Percentiles rank a stretch among this genome's conserved stretches.
Conservation (phyloP, 805 yeast genomes). For the Nakazawaea holstii region DNA sequence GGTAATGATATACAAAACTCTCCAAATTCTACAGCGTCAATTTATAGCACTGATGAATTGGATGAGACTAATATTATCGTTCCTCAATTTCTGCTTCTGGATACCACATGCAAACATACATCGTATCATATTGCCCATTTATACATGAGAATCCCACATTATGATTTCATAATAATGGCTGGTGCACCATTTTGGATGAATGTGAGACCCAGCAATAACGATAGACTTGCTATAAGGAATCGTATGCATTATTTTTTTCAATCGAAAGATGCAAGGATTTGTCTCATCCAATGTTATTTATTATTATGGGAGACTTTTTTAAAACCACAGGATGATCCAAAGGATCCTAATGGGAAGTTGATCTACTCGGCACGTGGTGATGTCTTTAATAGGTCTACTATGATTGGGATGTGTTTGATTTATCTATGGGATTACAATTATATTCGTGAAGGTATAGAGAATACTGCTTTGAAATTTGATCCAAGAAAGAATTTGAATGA, state of each 20-base stretch:
- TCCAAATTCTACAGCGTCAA: constrained; percentile 6
- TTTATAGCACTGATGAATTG: constrained; percentile 8
- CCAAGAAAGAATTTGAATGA: constrained; percentile 14
- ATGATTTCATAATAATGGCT: constrained; percentile 72
- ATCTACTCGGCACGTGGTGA: constrained; percentile 25
- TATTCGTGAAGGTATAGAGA: constrained; percentile 42
- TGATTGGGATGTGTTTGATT: constrained; percentile 33
- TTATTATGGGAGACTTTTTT: constrained; percentile 59
- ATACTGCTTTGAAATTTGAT: constrained; percentile 21
- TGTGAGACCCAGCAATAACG: constrained; percentile 48
- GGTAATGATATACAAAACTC: not conserved
- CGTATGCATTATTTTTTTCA: constrained; percentile 44
- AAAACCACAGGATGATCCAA: constrained; percentile 37
- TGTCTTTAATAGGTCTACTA: constrained; percentile 36
- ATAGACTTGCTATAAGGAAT: constrained; percentile 41
- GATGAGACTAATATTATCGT: constrained; percentile 10
- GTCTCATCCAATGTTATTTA: constrained; percentile 57
- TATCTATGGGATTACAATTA: constrained; percentile 51
- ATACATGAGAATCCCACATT: constrained; percentile 64
- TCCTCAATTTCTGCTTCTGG: constrained; percentile 28
- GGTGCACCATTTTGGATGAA: constrained; percentile 83
- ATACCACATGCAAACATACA: constrained; percentile 55
- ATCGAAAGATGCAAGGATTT: constrained; percentile 41
- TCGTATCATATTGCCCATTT: constrained; percentile 72
- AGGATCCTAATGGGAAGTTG: constrained; percentile 1